Evolutionary conservation across 768 basidiomycete genomes (phyloP), one percentile per base, ranked within the genome.

Genomic region (Daedaleopsis sinensis): DNA sequence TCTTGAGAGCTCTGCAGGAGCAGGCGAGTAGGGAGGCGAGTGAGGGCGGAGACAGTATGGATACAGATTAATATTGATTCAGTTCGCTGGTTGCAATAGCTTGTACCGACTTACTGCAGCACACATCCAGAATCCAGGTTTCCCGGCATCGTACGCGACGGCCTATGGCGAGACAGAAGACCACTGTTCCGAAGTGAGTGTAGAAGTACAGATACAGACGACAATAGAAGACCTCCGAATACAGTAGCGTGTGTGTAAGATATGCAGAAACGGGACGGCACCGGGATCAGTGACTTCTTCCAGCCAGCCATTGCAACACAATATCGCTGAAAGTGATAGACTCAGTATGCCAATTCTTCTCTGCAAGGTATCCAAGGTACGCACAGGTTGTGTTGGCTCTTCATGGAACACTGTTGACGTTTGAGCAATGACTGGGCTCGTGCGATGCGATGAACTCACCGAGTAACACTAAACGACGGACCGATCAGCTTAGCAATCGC

Each of bases 321-420:
- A 96, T 94, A 70, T 95, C 93, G 61, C 89, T 91, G 61, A 13
- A 57, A 47, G 35, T 21, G 39, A 51, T 43, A 59, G 57, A 18
- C 35, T 68, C 8, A 66, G 52, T 53, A 47, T 46, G 39, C 4
- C 24, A 42, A 11, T 49, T 32, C 50, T 48, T 39, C 12, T n/a
- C 12, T n/a, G 7, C n/a, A 18, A 18, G 11, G 16, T 13, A 2
- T 19, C 1, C 19, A 27, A 27, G 37, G n/a, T 8, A 72, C 90
- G 57, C 67, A 91, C 89, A 97, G 77, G 71, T 97, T 97, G 73
- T 97, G 94, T 73, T 93, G 91, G 69, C 88, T 95, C 75, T 95
- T 96, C 90, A 96, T 96, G 2, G 94, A 97, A 72, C 94, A 96
- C 95, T 97, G 67, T 0, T 51, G 23, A 51, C 15, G 23, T 38